Evolutionary conservation across 805 yeast genomes (phyloP).

Genomic region (Henningerozyma blattae): DNA sequence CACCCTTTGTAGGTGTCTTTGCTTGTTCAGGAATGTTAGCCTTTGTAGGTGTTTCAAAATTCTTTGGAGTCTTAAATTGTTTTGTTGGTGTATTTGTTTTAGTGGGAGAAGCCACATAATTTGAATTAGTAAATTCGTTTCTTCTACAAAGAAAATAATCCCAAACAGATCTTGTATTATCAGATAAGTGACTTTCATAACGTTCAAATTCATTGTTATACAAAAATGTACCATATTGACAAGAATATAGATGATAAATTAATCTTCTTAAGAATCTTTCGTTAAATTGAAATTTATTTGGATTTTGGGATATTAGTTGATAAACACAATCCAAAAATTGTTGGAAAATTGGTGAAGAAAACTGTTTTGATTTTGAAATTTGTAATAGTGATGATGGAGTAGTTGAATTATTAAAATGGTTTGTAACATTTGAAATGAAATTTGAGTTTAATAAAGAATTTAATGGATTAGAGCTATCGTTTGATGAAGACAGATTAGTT

Average conservation of each 20-base stretch:
- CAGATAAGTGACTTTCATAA: constrained; percentile 28
- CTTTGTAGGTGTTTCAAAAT: not conserved
- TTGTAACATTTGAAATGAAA: not conserved
- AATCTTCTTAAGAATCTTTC: constrained; percentile 77
- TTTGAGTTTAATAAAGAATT: no score
- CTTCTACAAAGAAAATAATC: constrained; percentile 76
- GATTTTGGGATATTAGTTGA: constrained; percentile 63
- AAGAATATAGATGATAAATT: constrained; percentile 79
- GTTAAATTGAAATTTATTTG: constrained; percentile 70
- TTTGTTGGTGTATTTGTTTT: no score
- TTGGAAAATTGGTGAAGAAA: constrained; percentile 85
- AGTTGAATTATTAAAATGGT: not conserved
- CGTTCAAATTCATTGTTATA: constrained; percentile 63
- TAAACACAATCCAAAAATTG: constrained; percentile 87
- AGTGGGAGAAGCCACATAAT: constrained; percentile 20
- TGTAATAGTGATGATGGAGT: no score
- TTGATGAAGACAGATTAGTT: not conserved
- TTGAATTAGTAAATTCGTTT: constrained; percentile 51
- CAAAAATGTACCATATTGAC: constrained; percentile 89
- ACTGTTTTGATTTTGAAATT: constrained; percentile 6
- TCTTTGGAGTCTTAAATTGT: no score
- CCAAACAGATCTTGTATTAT: constrained; percentile 74
- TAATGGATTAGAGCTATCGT: no score
- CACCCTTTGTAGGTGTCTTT: no score
- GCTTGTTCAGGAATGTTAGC: no score